phyloP scores from a whole-genome alignment of 768 basidiomycete species.

The Russula vinacea region DNA sequence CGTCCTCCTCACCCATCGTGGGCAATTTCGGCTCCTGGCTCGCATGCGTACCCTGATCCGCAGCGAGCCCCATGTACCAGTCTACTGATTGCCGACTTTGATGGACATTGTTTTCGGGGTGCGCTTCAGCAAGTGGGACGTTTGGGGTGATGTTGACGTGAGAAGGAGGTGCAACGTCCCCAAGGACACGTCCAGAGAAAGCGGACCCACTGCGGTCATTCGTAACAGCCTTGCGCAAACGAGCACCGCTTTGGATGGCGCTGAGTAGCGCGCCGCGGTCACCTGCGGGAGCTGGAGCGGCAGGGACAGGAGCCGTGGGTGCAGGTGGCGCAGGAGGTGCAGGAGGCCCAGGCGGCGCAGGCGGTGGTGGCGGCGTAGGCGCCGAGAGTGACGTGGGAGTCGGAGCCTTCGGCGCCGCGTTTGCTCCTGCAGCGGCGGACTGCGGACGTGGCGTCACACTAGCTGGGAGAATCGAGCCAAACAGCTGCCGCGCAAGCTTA shows the following conservation, averaged over 20 bases:
- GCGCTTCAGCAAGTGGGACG: slow-evolving; percentile 42
- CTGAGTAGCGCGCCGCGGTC: slow-evolving; percentile 65
- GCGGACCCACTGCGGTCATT: slow-evolving; percentile 75
- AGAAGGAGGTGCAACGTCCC: slow-evolving; percentile 63
- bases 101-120: slow-evolving; percentile 41
- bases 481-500: slow-evolving; percentile 75
- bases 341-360: slow-evolving; percentile 39
- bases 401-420: slow-evolving; percentile 27
- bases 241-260: slow-evolving; percentile 75
- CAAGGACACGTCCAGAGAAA: slow-evolving; percentile 74
- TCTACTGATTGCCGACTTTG: slow-evolving; percentile 67
- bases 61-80: slow-evolving; percentile 88
- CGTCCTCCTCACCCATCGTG: slow-evolving; percentile 59
- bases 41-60: slow-evolving; percentile 49
- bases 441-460: slow-evolving; percentile 42
- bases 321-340: slow-evolving; percentile 39
- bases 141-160: slow-evolving; percentile 57
- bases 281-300: slow-evolving; percentile 40
- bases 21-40: slow-evolving; percentile 44
- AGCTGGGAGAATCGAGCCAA: slow-evolving; percentile 60
- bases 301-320: slow-evolving; percentile 36
- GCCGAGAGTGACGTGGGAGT: slow-evolving; percentile 37
- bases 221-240: slow-evolving; percentile 72
- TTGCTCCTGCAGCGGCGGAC: slow-evolving; percentile 44
- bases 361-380: slow-evolving; percentile 41